Base-by-base conservation (phyloP, 768 basidiomycete species). In the Russula sp. region DNA sequence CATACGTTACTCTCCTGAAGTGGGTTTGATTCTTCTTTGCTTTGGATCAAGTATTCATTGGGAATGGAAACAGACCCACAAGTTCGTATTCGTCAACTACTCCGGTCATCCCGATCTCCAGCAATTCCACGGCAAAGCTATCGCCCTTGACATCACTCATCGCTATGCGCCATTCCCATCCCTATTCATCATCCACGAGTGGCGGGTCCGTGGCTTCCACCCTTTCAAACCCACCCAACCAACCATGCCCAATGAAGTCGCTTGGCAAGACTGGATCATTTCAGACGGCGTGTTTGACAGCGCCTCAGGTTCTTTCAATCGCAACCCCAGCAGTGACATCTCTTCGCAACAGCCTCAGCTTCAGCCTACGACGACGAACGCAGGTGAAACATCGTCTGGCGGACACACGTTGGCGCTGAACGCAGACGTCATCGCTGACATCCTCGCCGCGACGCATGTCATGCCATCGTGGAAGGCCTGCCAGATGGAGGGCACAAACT, bases 1-100 rank as follows among this genome's bases (percentile, higher is more conserved):
- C 27, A 27, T 73, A 7, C 70, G 70, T 34, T 74, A 61, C 66
- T 18, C 66, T n/a, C 71, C 70, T 0, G 57, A 70, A 14, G 73
- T 71, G 61, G 68, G 71, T 63, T 18, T 9, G 10, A 64, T 49
- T 16, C 0, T 6, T 4, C 49, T 52, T 59, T 34, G 2, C 8
- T 53, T 39, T 22, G 22, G 16, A 18, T 14, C 5, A n/a, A 50
- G 37, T 49, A 51, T 31, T 48, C 20, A 54, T 39, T 37, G 37
- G 6, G 11, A 7, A 11, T 20, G 8, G 16, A 54, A 55, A 35
- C 60, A 70, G 65, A 50, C 45, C 16, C 57, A 59, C 31, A 71
- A 70, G 59, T 27, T 27, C 27, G 27, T 27, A 27, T 27, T 27
- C 27, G 27, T 27, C 27, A 27, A 27, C 27, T 27, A 27, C 27